Conservation (phyloP, 495 filamentous ascomycete genomes). For the Talaromyces nanjingensis region DNA sequence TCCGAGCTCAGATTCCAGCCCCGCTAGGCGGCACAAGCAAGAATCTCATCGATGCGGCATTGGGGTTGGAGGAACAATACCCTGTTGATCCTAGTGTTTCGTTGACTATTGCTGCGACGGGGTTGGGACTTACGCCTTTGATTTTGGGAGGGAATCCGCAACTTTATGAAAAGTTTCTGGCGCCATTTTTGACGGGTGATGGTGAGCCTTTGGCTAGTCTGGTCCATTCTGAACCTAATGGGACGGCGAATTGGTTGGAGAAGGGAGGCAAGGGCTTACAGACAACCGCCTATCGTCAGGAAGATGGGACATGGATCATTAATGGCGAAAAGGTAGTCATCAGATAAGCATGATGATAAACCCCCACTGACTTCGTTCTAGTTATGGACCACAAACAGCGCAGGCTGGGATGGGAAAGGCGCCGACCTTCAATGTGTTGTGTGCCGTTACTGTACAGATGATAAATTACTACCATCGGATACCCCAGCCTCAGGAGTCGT, state of each 20-base stretch:
- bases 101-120: conserved; percentile 46
- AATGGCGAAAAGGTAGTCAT: conserved; percentile 45
- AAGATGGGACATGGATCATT: conserved; percentile 42
- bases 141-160: conserved; percentile 29
- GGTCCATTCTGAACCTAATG: conserved; percentile 44
- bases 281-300: conserved; percentile 42
- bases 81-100: conserved; percentile 38
- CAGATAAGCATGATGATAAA: neutral
- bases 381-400: conserved; percentile 49
- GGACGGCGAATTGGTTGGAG: conserved; percentile 46
- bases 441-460: conserved; percentile 31
- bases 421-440: conserved; percentile 48
- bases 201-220: conserved; percentile 43
- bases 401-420: conserved; percentile 45
- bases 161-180: conserved; percentile 28
- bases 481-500: conserved; percentile 34
- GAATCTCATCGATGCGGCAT: conserved; percentile 37
- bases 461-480: conserved; percentile 5
- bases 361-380: conserved; percentile 8
- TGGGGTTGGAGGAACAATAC: conserved; percentile 48
- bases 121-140: conserved; percentile 42
- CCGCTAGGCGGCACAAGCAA: conserved; percentile 36
- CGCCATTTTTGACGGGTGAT: conserved; percentile 38
- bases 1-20: conserved; percentile 39
- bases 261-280: conserved; percentile 38